Evolutionary conservation across 108 stramenopile species (phyloP).

Genomic region (Cyclotella cryptica): DNA sequence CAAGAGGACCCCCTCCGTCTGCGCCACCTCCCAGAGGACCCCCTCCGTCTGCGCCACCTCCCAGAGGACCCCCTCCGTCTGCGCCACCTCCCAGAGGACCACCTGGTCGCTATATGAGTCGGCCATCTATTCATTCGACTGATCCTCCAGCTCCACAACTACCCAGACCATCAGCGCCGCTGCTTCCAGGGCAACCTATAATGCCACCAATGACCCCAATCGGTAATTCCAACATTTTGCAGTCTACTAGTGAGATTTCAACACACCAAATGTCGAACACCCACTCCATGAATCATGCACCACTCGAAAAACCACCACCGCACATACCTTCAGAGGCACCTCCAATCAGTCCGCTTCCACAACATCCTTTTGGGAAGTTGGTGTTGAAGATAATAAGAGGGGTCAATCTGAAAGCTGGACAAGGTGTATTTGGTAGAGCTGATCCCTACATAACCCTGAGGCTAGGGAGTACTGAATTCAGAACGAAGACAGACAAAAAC

Average conservation of each 20-base stretch:
- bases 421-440: constrained; percentile 82
- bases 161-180: constrained; percentile 31
- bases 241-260: constrained; percentile 2
- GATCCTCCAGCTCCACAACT: constrained; percentile 26
- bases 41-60: constrained; percentile 57
- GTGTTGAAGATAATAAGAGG: constrained; percentile 72
- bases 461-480: constrained; percentile 59
- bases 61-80: constrained; percentile 63
- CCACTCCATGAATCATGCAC: constrained; percentile 13
- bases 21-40: constrained; percentile 61
- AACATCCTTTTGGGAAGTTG: constrained; percentile 63
- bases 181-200: constrained; percentile 12
- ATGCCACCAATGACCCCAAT: constrained; percentile 46
- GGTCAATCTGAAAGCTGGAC: constrained; percentile 78
- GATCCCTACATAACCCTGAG: constrained; percentile 80
- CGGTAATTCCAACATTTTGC: constrained; percentile 17
- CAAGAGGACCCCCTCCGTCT: constrained; percentile 59
- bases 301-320: constrained; percentile 51
- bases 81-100: constrained; percentile 67
- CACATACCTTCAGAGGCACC: constrained; percentile 53
- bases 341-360: constrained; percentile 38
- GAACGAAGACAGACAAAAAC: constrained; percentile 60
- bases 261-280: constrained; percentile 26
- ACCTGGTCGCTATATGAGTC: constrained; percentile 33
- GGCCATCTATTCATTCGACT: constrained; percentile 21